Evolutionary conservation across 208 protist species (phyloP).

Genomic region (Leishmania tropica): DNA sequence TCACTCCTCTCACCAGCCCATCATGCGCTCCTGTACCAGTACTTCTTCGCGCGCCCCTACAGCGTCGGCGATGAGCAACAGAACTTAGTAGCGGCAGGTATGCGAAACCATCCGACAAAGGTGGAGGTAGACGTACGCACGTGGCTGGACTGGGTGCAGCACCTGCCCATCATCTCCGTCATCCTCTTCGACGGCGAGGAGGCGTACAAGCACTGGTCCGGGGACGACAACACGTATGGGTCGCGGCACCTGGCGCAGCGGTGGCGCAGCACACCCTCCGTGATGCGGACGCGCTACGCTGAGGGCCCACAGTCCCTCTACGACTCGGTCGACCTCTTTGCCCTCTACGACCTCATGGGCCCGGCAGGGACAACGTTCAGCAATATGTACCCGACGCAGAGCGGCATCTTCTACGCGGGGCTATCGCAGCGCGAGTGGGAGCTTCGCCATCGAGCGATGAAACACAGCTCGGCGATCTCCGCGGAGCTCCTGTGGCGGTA

Average conservation of each 20-base stretch:
- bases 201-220: constrained; percentile 84
- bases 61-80: background rate
- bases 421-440: constrained; percentile 43
- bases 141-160: constrained; percentile 46
- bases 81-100: background rate
- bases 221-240: constrained; percentile 92
- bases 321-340: constrained; percentile 71
- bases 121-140: constrained; percentile 26
- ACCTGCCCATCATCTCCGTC: constrained; percentile 64
- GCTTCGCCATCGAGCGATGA: constrained; percentile 21
- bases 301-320: constrained; percentile 33
- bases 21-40: constrained; percentile 43
- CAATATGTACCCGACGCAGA: constrained; percentile 72
- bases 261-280: constrained; percentile 29
- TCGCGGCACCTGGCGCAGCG: constrained; percentile 79
- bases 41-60: constrained; percentile 37
- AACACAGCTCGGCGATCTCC: constrained; percentile 15
- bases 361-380: constrained; percentile 43
- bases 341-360: constrained; percentile 89
- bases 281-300: constrained; percentile 33
- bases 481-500: constrained; percentile 26
- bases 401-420: constrained; percentile 43
- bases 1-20: constrained; percentile 45
- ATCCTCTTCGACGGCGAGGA: constrained; percentile 95
- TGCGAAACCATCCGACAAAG: background rate